Conservation (phyloP, 78 protist genomes). For the Dictyostelium citrinum region DNA sequence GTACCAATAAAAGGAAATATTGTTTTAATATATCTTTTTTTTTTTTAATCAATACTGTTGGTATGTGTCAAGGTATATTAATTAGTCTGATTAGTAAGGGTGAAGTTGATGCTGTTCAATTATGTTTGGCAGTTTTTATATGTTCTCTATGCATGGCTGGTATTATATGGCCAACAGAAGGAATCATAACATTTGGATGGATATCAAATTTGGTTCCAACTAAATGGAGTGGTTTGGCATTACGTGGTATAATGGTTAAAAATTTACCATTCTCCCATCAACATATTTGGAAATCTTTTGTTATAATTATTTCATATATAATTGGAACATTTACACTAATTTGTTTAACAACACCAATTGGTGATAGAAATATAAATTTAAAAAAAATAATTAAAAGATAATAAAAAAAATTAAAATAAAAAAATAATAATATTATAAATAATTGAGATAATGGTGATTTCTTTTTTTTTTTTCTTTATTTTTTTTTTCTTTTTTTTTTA, state of each 20-base stretch:
- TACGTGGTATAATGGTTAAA: background rate
- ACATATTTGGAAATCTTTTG: background rate
- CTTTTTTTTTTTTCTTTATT: too few relatives aligned
- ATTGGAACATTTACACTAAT: background rate
- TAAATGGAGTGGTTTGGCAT: background rate
- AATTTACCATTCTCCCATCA: background rate
- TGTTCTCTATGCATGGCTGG: background rate
- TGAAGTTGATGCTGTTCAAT: slow-evolving; percentile 32
- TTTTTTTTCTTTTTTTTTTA: background rate
- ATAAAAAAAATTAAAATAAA: too few relatives aligned
- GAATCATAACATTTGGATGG: background rate
- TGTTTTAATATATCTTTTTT: background rate
- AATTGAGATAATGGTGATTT: too few relatives aligned
- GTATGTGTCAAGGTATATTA: slow-evolving; percentile 13
- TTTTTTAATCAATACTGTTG: background rate
- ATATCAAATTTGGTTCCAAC: background rate
- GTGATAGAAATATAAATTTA: too few relatives aligned
- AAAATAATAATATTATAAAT: too few relatives aligned
- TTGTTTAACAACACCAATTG: too few relatives aligned
- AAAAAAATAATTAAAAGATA: too few relatives aligned
- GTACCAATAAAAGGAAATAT: slow-evolving; percentile 27
- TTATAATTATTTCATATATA: background rate
- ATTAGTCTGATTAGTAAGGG: background rate
- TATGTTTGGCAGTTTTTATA: background rate
- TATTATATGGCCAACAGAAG: background rate